Conservation (phyloP, 2,329 filamentous ascomycete genomes). For the Aspergillus cejpii region DNA sequence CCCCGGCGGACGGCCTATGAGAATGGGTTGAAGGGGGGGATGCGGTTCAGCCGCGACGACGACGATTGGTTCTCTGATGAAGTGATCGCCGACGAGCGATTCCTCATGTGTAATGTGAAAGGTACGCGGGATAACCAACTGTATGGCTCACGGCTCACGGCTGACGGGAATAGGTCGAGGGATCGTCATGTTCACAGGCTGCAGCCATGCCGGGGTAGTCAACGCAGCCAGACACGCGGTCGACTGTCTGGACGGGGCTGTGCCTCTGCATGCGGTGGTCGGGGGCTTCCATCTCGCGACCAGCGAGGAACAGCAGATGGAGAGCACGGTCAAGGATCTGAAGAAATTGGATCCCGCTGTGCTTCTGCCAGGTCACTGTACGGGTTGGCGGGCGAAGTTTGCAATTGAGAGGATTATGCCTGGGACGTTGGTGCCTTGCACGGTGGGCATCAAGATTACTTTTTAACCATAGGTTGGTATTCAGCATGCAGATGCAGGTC, state of each 20-base stretch:
- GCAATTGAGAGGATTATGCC: conserved; percentile 48
- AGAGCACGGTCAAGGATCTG: conserved; percentile 45
- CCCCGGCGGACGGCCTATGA: conserved; percentile 48
- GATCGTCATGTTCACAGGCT: conserved; percentile 51
- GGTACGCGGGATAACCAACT: conserved; percentile 30
- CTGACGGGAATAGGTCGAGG: conserved; percentile 39
- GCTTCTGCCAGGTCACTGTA: conserved; percentile 51
- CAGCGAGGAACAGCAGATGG: conserved; percentile 39
- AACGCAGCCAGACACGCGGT: conserved; percentile 47
- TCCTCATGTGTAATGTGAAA: conserved; percentile 50
- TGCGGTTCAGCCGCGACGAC: conserved; percentile 39
- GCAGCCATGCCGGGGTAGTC: conserved; percentile 51
- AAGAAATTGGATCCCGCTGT: conserved; percentile 44
- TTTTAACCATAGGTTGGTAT: conserved; percentile 22
- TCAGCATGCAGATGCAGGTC: no score
- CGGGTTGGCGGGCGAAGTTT: conserved; percentile 51
- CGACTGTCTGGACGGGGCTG: conserved; percentile 30
- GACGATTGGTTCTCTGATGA: conserved; percentile 46
- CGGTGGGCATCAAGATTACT: conserved; percentile 43
- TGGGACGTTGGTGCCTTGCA: conserved; percentile 46
- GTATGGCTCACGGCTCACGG: no score
- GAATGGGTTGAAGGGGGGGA: conserved; percentile 41
- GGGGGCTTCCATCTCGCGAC: conserved; percentile 52
- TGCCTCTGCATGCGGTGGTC: conserved; percentile 46
- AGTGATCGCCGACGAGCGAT: conserved; percentile 48